A percentile compares a stretch with the other conserved stretches of the same genome.
phyloP scores from a whole-genome alignment of 192 early-diverging fungal species.

The Piromyces sp. region DNA sequence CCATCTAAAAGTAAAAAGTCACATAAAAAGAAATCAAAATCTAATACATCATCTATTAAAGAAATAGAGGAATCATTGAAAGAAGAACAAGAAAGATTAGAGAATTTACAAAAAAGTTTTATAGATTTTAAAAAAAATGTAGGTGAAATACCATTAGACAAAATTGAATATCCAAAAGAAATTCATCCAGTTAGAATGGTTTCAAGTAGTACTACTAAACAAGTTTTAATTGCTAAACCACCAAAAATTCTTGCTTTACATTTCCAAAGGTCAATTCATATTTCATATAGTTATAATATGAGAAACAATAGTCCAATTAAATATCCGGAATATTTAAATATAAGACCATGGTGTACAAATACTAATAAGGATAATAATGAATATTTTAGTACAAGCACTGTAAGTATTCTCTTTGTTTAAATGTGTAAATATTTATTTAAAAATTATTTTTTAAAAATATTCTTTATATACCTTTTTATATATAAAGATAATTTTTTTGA shows the following conservation, averaged over 20 bases:
- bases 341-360: conserved; percentile 57
- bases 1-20: not conserved
- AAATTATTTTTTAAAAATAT: too few species aligned
- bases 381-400: conserved; percentile 4
- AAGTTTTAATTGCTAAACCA: conserved; percentile 70
- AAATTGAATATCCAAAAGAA: not conserved
- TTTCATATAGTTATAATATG: conserved; percentile 40
- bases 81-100: not conserved
- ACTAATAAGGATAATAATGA: conserved; percentile 37
- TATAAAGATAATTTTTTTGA: too few species aligned
- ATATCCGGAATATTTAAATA: conserved; percentile 53
- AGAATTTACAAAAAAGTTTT: not conserved
- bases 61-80: not conserved
- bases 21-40: not conserved
- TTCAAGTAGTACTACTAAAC: conserved; percentile 35
- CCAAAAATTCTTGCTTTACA: conserved; percentile 69
- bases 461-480: too few species aligned
- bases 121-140: not conserved
- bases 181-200: not conserved
- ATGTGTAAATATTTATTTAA: too few species aligned
- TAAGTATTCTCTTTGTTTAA: too few species aligned
- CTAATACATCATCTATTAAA: not conserved
- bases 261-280: conserved; percentile 64
- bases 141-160: not conserved
- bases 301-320: conserved; percentile 64